These are phyloP conservation scores for Ustilago cynodontis DNA, from an alignment of 1,284 basidiomycete species.

Conservation along the genomic window DNA sequence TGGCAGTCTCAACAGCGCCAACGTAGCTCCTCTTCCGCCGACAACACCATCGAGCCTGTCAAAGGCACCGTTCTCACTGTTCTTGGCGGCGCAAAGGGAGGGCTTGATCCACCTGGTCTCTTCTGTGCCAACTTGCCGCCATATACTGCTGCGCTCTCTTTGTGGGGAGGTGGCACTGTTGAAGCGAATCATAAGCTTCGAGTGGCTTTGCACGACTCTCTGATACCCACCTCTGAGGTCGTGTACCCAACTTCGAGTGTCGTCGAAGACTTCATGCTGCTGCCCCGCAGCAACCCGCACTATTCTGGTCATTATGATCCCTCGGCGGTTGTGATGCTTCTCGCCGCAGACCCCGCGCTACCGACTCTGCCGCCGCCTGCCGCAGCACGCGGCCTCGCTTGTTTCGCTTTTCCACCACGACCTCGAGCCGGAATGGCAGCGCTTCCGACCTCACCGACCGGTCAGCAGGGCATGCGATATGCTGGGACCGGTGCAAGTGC, in stretches of 20 bases:
- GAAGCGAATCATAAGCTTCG: constrained; percentile 70
- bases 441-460: background rate
- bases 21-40: constrained; percentile 14
- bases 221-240: constrained; percentile 74
- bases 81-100: constrained; percentile 76
- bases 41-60: constrained; percentile 11
- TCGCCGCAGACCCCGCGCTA: constrained; percentile 56
- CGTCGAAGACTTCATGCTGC: constrained; percentile 80
- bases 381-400: constrained; percentile 58
- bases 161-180: constrained; percentile 70
- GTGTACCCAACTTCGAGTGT: constrained; percentile 73
- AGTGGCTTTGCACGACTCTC: constrained; percentile 36
- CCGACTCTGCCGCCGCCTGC: constrained; percentile 64
- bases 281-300: constrained; percentile 81
- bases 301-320: constrained; percentile 80
- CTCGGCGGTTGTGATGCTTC: constrained; percentile 74
- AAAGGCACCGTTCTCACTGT: constrained; percentile 74
- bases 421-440: background rate
- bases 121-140: constrained; percentile 80
- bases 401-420: constrained; percentile 62
- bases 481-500: background rate
- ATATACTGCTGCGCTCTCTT: constrained; percentile 74
- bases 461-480: constrained; percentile 1
- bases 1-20: constrained; percentile 43
- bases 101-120: constrained; percentile 77